These are phyloP conservation scores for Ophiocordyceps camponoti-saundersi DNA, from an alignment of 2,329 filamentous ascomycete genomes.

Conservation along the genomic window DNA sequence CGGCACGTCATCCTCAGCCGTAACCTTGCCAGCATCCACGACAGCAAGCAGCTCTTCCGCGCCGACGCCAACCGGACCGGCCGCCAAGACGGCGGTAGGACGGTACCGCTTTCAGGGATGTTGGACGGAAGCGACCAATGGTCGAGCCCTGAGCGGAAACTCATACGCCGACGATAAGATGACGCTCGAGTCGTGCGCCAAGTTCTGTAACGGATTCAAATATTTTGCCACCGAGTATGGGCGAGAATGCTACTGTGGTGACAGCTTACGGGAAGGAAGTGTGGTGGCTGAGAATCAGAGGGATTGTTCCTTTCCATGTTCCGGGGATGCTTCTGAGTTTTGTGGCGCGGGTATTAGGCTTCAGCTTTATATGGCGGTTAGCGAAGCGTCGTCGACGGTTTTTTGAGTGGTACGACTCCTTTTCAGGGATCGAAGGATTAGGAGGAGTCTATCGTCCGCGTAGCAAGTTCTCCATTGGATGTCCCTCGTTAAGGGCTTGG, in stretches of 20 bases:
- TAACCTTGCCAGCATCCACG: constrained; percentile 6
- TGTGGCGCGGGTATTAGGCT: constrained; percentile 18
- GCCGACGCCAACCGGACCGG: constrained; percentile 8
- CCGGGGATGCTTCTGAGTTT: constrained; percentile 13
- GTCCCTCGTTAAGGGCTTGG: too few relatives aligned
- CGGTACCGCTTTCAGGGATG: constrained; percentile 18
- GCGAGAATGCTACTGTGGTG: constrained; percentile 21
- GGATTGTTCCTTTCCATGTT: constrained; percentile 17
- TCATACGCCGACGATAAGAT: constrained; percentile 14
- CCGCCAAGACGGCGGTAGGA: constrained; percentile 9
- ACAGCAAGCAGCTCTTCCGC: constrained; percentile 5
- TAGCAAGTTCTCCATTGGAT: too few relatives aligned
- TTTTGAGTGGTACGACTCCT: too few relatives aligned
- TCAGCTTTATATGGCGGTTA: constrained; percentile 11
- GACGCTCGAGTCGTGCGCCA: constrained; percentile 16
- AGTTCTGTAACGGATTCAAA: constrained; percentile 11
- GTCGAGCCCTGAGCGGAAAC: constrained; percentile 13
- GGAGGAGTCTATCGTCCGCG: too few relatives aligned
- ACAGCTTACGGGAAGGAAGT: constrained; percentile 12
- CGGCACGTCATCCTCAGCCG: neutral
- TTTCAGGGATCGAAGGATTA: too few relatives aligned
- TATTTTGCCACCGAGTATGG: constrained; percentile 20
- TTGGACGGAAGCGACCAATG: constrained; percentile 15
- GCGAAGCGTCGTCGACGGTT: neutral
- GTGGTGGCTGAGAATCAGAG: constrained; percentile 10